Percentiles rank a stretch among this genome's conserved stretches.
Evolutionary conservation across 1,284 basidiomycete species (phyloP).

Genomic region (Ganoderma lingzhi): DNA sequence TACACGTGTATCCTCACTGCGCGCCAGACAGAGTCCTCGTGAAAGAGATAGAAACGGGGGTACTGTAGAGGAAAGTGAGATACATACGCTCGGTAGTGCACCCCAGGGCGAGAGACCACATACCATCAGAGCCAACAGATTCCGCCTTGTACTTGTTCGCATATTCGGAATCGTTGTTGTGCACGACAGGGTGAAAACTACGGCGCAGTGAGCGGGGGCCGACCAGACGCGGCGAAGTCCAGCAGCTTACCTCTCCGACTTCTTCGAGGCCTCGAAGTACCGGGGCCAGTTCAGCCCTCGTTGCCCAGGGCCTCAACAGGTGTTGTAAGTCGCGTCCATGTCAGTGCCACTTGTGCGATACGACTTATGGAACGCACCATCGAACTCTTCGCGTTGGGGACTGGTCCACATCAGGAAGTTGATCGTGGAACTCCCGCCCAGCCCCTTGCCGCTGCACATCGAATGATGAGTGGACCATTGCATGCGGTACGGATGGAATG

Average conservation of each 20-base stretch:
- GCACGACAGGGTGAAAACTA: background rate
- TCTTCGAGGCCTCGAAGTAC: conserved; percentile 34
- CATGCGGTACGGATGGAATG: too few relatives aligned
- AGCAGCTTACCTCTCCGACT: conserved; percentile 27
- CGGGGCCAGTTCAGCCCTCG: conserved; percentile 40
- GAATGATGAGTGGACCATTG: background rate
- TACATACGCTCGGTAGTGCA: background rate
- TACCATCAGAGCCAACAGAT: conserved; percentile 21
- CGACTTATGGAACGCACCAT: conserved; percentile 15
- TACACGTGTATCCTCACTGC: conserved; percentile 10
- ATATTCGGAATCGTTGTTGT: conserved; percentile 3
- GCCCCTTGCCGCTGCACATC: conserved; percentile 24
- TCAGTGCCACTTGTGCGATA: too few relatives aligned
- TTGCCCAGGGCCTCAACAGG: conserved; percentile 39
- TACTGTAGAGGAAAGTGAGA: conserved; percentile 10
- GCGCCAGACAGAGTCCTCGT: conserved; percentile 16
- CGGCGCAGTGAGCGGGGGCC: background rate
- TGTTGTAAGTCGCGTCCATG: background rate
- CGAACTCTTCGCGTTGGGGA: conserved; percentile 26
- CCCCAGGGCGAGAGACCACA: background rate
- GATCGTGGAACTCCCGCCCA: conserved; percentile 31
- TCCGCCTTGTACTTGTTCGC: conserved; percentile 1
- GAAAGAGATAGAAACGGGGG: conserved; percentile 22
- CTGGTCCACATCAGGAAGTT: conserved; percentile 27
- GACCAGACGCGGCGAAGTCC: background rate